Conservation (phyloP, 192 early-diverging fungal genomes). For the Geosiphon pyriformis region DNA sequence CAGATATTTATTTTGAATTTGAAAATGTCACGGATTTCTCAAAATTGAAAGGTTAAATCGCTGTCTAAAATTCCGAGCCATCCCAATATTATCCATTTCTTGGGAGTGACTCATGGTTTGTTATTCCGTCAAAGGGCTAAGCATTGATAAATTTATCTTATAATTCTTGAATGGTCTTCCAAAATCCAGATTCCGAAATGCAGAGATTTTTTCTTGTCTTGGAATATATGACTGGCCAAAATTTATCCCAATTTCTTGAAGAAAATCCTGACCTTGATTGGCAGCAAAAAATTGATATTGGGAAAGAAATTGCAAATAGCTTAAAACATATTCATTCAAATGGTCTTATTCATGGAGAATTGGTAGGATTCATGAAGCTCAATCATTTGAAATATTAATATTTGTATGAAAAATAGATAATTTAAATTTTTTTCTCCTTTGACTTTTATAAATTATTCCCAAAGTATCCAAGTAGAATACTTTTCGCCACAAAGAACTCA, state of each 20-base stretch:
- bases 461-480: not conserved
- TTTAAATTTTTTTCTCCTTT: too few species aligned
- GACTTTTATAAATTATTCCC: not conserved
- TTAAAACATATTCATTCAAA: conserved; percentile 26
- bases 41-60: not conserved
- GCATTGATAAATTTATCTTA: too few species aligned
- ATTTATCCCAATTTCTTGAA: conserved; percentile 31
- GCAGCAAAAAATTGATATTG: conserved; percentile 32
- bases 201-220: not conserved
- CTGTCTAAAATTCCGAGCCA: not conserved
- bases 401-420: too few species aligned
- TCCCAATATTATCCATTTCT: not conserved
- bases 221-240: conserved; percentile 31
- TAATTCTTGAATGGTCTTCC: not conserved
- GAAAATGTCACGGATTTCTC: not conserved
- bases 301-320: conserved; percentile 25
- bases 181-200: not conserved
- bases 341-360: conserved; percentile 31
- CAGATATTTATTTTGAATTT: not conserved
- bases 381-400: too few species aligned
- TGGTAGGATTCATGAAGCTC: not conserved
- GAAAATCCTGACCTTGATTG: conserved; percentile 29
- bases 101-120: not conserved
- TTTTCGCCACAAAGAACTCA: too few species aligned
- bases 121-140: not conserved